These are phyloP conservation scores for Calonectria pteridis DNA, from an alignment of 2,329 filamentous ascomycete genomes.

Conservation along the genomic window DNA sequence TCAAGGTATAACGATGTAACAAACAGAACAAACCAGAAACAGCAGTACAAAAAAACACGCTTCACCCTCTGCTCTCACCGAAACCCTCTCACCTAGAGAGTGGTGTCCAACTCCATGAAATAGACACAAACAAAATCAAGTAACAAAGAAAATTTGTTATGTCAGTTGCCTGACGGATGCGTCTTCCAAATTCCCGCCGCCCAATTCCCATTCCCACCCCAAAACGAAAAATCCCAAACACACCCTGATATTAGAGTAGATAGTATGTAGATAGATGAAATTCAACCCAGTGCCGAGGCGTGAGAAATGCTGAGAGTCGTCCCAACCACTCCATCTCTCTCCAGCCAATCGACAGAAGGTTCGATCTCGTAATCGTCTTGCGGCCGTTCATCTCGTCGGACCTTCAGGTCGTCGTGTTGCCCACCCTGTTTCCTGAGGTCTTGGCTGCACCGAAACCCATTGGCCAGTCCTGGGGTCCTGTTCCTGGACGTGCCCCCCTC, in stretches of 20 bases:
- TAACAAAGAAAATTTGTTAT: slow-evolving; percentile 24
- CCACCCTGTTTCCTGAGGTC: slow-evolving; percentile 52
- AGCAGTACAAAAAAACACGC: slow-evolving; percentile 30
- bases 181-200: slow-evolving; percentile 43
- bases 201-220: slow-evolving; percentile 31
- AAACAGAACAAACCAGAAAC: slow-evolving; percentile 24
- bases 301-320: neutral
- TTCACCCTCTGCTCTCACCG: slow-evolving; percentile 29
- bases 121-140: slow-evolving; percentile 28
- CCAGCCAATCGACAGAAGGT: neutral
- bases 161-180: slow-evolving; percentile 46
- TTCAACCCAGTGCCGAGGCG: neutral
- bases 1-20: slow-evolving; percentile 19
- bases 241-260: slow-evolving; percentile 40
- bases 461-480: slow-evolving; percentile 53
- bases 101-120: slow-evolving; percentile 33
- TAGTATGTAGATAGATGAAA: slow-evolving; percentile 17
- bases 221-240: slow-evolving; percentile 33
- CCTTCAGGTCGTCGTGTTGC: slow-evolving; percentile 48
- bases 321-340: neutral
- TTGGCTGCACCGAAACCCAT: slow-evolving; percentile 50
- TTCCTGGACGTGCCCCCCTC: slow-evolving; percentile 48
- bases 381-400: slow-evolving; percentile 27
- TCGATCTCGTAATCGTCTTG: slow-evolving; percentile 7
- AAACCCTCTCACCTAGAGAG: slow-evolving; percentile 26